Percentiles rank a stretch among this genome's conserved stretches.
Evolutionary conservation across 2,329 filamentous ascomycete species (phyloP).

Genomic region (Fusarium papillatum): DNA sequence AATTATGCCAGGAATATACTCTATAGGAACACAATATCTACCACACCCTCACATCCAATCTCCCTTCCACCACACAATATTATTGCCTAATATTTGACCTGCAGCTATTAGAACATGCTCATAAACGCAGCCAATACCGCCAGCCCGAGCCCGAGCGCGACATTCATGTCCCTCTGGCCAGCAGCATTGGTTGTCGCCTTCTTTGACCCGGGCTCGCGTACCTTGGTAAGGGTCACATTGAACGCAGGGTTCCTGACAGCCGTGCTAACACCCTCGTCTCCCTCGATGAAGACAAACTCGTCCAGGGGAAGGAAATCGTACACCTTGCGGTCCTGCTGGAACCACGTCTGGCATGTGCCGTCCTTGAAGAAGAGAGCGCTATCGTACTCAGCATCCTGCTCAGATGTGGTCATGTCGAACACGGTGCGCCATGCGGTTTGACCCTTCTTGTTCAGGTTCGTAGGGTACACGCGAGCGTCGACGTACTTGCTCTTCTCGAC

Average conservation of each 20-base stretch:
- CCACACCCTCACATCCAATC: background rate
- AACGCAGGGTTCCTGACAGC: slow-evolving; percentile 43
- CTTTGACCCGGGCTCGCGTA: slow-evolving; percentile 37
- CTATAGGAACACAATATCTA: background rate
- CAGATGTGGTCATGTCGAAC: slow-evolving; percentile 39
- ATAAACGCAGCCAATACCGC: slow-evolving; percentile 15
- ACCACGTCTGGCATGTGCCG: slow-evolving; percentile 49
- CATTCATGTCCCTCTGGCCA: slow-evolving; percentile 8
- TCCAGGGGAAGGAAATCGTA: slow-evolving; percentile 49
- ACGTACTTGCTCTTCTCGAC: slow-evolving; percentile 24
- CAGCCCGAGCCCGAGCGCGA: slow-evolving; percentile 8
- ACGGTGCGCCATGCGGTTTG: slow-evolving; percentile 50
- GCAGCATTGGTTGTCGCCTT: slow-evolving; percentile 18
- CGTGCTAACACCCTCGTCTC: slow-evolving; percentile 19
- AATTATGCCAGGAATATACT: background rate
- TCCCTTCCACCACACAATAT: background rate
- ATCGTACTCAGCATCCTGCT: slow-evolving; percentile 35
- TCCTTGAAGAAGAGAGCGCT: slow-evolving; percentile 44
- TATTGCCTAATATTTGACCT: slow-evolving; percentile 20
- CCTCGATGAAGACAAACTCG: slow-evolving; percentile 46
- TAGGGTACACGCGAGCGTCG: slow-evolving; percentile 48
- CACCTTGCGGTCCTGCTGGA: slow-evolving; percentile 47
- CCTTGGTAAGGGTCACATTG: slow-evolving; percentile 45
- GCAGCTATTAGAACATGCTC: slow-evolving; percentile 37
- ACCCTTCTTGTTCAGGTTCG: slow-evolving; percentile 37